Evolutionary conservation across 306 rosid genomes (phyloP).

Genomic region (Benincasa hispida): DNA sequence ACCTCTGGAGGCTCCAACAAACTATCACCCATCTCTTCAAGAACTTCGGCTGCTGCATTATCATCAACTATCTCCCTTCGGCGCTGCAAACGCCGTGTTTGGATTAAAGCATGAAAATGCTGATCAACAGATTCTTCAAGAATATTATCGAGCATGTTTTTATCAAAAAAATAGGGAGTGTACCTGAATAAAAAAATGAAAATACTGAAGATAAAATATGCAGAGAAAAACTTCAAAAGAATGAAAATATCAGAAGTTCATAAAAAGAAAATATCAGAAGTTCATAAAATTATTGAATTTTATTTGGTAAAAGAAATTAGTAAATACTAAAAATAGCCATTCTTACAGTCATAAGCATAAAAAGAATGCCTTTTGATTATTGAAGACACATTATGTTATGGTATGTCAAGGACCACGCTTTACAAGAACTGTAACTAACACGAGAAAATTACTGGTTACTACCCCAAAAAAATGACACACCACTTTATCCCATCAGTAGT

Average conservation of each 20-base stretch:
- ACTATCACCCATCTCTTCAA: constrained; percentile 86
- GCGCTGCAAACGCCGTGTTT: constrained; percentile 90
- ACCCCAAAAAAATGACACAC: constrained; percentile 26
- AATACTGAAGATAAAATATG: constrained; percentile 17
- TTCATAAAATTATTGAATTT: background rate
- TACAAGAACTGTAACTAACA: constrained; percentile 5
- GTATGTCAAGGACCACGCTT: background rate
- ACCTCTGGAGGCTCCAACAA: constrained; percentile 97
- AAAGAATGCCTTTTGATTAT: background rate
- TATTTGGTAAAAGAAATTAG: background rate
- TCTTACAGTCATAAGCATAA: background rate
- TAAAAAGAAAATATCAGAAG: background rate
- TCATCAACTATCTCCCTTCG: constrained; percentile 84
- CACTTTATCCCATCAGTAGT: constrained; percentile 80
- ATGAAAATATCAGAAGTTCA: background rate
- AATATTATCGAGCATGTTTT: constrained; percentile 85
- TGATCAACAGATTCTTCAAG: constrained; percentile 98
- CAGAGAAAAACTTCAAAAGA: constrained; percentile 12
- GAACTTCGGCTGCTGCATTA: constrained; percentile 68
- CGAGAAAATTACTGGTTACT: background rate
- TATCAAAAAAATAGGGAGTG: constrained; percentile 95
- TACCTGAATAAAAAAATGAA: constrained; percentile 53
- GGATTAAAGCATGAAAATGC: constrained; percentile 82
- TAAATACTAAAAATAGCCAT: background rate
- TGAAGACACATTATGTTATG: background rate